These are phyloP conservation scores for Auricularia auricula-judae DNA, from an alignment of 768 basidiomycete genomes.

Conservation along the genomic window DNA sequence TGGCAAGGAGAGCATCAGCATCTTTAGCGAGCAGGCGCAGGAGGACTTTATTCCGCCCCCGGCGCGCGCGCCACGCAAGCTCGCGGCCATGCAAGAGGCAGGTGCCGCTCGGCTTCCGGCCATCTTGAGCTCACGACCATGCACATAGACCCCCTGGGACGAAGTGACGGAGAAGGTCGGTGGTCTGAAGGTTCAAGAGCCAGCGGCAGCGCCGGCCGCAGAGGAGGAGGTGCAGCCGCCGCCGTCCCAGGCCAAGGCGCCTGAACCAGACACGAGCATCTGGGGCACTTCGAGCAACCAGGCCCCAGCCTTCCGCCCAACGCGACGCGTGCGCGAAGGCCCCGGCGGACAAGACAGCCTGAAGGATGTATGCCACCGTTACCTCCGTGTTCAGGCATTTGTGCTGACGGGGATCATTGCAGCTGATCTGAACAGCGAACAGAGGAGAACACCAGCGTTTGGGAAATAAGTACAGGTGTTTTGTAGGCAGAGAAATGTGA, in stretches of 20 bases:
- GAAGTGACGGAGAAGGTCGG: neutral
- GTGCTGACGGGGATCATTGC: too few relatives aligned
- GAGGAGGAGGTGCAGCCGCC: neutral
- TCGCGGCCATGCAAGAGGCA: neutral
- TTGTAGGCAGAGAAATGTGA: too few relatives aligned
- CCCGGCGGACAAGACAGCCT: conserved; percentile 34
- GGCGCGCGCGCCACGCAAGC: neutral
- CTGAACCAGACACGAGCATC: neutral
- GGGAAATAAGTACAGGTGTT: too few relatives aligned
- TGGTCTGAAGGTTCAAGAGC: neutral
- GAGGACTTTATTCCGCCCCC: conserved; percentile 1
- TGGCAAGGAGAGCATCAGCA: conserved; percentile 5
- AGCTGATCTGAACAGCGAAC: too few relatives aligned
- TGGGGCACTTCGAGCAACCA: neutral
- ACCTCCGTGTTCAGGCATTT: too few relatives aligned
- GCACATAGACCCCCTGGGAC: neutral
- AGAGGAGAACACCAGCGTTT: too few relatives aligned
- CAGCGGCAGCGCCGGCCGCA: neutral
- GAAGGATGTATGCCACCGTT: conserved; percentile 3
- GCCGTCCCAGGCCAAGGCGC: neutral
- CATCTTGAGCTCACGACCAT: neutral
- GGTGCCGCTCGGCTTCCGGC: neutral
- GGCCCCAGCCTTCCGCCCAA: conserved; percentile 30
- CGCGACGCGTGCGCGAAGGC: conserved; percentile 43
- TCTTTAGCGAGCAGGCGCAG: conserved; percentile 7